phyloP scores from a whole-genome alignment of 140 eudicot species.

The Oenanthe javanica region DNA sequence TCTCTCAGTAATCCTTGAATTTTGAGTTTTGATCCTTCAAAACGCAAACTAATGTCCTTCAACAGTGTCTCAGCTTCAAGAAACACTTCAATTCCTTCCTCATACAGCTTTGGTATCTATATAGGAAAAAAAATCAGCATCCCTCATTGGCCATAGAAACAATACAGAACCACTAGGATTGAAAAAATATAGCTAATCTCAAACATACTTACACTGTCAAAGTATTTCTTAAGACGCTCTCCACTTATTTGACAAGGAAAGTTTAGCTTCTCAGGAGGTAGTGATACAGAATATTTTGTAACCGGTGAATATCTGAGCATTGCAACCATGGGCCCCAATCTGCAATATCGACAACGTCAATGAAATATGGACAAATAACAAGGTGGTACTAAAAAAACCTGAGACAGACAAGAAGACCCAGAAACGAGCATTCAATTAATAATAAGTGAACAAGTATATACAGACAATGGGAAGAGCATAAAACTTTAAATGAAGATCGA shows the following conservation, averaged over 20 bases:
- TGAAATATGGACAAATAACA: background rate
- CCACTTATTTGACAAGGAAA: slow-evolving; percentile 31
- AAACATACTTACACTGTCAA: slow-evolving; percentile 47
- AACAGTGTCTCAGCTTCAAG: slow-evolving; percentile 53
- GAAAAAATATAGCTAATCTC: background rate
- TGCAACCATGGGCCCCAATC: slow-evolving; percentile 87
- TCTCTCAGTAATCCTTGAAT: slow-evolving; percentile 47
- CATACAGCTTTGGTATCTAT: slow-evolving; percentile 29
- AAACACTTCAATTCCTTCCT: slow-evolving; percentile 47
- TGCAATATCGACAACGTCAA: slow-evolving; percentile 26
- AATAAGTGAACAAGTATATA: background rate
- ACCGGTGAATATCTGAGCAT: slow-evolving; percentile 75
- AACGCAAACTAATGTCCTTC: slow-evolving; percentile 33
- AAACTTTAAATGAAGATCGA: background rate
- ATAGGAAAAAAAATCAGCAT: background rate
- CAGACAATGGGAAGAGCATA: background rate
- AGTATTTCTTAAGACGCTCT: slow-evolving; percentile 49
- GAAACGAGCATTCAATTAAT: background rate
- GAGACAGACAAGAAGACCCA: background rate
- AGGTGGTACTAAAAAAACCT: background rate
- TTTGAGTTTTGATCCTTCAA: slow-evolving; percentile 42
- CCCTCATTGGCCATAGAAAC: background rate
- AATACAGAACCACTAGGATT: background rate
- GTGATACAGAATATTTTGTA: slow-evolving; percentile 60
- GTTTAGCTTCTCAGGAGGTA: slow-evolving; percentile 61